Evolutionary conservation across 306 rosid species (phyloP).

Genomic region (Cyamopsis tetragonoloba): DNA sequence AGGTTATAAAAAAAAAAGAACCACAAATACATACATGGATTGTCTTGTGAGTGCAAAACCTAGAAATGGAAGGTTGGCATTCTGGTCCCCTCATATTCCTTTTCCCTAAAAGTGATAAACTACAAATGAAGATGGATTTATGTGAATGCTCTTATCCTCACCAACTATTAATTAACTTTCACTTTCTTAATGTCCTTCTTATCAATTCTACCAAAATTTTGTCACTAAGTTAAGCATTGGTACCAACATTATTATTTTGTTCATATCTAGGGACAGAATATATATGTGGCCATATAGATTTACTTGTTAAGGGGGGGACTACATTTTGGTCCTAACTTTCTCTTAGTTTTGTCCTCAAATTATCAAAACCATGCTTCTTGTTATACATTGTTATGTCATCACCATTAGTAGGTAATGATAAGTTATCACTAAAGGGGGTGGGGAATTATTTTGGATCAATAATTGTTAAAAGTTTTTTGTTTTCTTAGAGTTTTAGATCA

Average conservation of each 20-base stretch:
- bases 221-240: background rate
- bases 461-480: too few relatives aligned
- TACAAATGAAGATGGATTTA: background rate
- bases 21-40: constrained; percentile 24
- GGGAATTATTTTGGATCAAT: too few relatives aligned
- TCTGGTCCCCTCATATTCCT: constrained; percentile 21
- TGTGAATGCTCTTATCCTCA: background rate
- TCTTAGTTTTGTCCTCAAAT: background rate
- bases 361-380: background rate
- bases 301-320: background rate
- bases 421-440: too few relatives aligned
- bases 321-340: background rate
- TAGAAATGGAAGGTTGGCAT: constrained; percentile 25
- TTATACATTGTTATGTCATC: too few relatives aligned
- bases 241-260: background rate
- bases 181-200: constrained; percentile 7
- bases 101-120: background rate
- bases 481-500: too few relatives aligned
- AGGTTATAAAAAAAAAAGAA: constrained; percentile 36
- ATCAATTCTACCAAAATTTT: background rate
- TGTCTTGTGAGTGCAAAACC: constrained; percentile 15
- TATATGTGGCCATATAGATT: background rate
- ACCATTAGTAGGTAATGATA: too few relatives aligned
- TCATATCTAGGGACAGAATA: background rate
- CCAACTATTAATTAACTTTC: constrained; percentile 17